Conservation (phyloP, 192 early-diverging fungal species). For the Backusella westeae region DNA sequence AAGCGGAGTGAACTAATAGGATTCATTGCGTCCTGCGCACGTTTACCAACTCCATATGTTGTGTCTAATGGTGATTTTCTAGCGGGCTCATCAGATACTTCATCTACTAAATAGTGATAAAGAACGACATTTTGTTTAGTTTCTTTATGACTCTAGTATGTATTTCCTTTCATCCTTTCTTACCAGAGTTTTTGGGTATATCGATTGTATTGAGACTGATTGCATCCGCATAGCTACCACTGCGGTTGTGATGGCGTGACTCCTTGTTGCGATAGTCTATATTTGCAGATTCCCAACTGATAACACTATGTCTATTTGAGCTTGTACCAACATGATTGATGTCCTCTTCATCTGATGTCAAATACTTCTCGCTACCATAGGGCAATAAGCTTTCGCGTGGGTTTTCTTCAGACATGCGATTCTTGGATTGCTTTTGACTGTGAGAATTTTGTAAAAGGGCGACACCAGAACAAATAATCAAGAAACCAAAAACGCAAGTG, state of each 20-base stretch:
- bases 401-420: not conserved
- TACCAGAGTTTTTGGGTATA: conserved; percentile 3
- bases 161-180: not conserved
- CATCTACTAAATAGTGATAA: not conserved
- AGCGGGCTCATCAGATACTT: not conserved
- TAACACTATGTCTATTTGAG: not conserved
- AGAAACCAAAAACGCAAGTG: conserved; percentile 81
- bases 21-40: conserved; percentile 6
- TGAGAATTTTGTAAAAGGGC: conserved; percentile 62
- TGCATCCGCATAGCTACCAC: not conserved
- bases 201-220: conserved; percentile 4
- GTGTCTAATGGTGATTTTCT: not conserved
- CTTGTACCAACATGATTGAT: not conserved
- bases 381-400: conserved; percentile 7
- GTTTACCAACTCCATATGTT: not conserved
- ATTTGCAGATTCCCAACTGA: not conserved
- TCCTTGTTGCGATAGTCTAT: not conserved
- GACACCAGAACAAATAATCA: conserved; percentile 89
- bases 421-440: not conserved
- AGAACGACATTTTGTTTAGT: not conserved
- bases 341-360: conserved; percentile 17
- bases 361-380: conserved; percentile 14
- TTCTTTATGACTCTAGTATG: not conserved
- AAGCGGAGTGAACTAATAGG: not conserved
- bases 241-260: not conserved